A percentile compares a stretch with the other conserved stretches of the same genome.
Evolutionary conservation across 208 protist species (phyloP).

Genomic region (Acanthamoeba castellanii): DNA sequence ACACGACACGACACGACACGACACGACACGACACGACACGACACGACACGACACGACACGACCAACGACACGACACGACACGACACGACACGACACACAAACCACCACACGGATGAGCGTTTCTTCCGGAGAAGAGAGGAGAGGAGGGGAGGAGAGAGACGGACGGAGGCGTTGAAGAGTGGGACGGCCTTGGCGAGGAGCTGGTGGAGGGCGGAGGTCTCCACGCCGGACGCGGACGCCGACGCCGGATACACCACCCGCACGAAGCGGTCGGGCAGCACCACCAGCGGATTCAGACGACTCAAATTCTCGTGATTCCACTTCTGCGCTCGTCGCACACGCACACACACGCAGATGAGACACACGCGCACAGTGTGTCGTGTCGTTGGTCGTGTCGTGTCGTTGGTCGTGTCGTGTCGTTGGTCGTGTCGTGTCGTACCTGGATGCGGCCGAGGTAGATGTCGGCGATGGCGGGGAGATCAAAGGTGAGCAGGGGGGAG

Average conservation of each 20-base stretch:
- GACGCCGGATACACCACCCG: background rate
- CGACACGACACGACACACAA: too few relatives aligned
- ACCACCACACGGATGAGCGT: too few relatives aligned
- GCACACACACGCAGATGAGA: too few relatives aligned
- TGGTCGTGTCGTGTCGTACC: background rate
- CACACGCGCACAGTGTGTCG: too few relatives aligned
- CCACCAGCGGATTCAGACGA: background rate
- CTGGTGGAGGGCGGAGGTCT: background rate
- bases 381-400: too few relatives aligned
- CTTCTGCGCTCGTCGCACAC: background rate
- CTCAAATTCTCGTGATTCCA: background rate
- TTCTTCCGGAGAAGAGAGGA: background rate
- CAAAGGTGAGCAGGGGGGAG: background rate
- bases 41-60: background rate
- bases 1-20: background rate
- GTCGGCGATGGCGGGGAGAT: background rate
- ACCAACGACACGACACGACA: background rate
- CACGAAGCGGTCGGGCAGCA: background rate
- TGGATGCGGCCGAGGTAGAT: slow-evolving; percentile 8
- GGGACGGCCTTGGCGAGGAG: background rate
- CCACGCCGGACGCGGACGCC: background rate
- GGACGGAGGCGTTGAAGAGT: background rate
- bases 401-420: too few relatives aligned
- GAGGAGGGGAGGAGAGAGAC: background rate
- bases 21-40: too few relatives aligned